phyloP scores from a whole-genome alignment of 2,329 filamentous ascomycete genomes.

The Fusarium decemcellulare region DNA sequence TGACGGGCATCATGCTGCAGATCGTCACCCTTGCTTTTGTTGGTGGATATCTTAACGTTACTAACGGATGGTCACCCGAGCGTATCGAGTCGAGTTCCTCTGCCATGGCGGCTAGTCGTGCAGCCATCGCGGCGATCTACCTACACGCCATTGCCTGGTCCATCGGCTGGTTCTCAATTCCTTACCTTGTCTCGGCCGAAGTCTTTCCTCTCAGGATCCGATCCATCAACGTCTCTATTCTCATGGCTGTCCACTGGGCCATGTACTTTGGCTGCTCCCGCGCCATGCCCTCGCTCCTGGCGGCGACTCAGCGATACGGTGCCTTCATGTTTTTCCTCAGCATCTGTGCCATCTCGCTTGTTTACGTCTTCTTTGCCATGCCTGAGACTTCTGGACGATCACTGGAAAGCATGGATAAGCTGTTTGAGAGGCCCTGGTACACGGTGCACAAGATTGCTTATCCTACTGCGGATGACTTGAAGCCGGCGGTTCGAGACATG shows the following conservation, averaged over 20 bases:
- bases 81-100: slow-evolving; percentile 32
- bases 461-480: slow-evolving; percentile 44
- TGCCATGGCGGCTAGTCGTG: slow-evolving; percentile 51
- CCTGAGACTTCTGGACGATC: slow-evolving; percentile 50
- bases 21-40: slow-evolving; percentile 49
- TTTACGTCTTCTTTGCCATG: slow-evolving; percentile 52
- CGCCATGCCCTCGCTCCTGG: slow-evolving; percentile 52
- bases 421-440: slow-evolving; percentile 50
- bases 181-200: slow-evolving; percentile 61
- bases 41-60: slow-evolving; percentile 49
- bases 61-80: slow-evolving; percentile 41
- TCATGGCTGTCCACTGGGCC: slow-evolving; percentile 60
- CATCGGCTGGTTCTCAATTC: slow-evolving; percentile 62
- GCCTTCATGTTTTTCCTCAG: slow-evolving; percentile 50
- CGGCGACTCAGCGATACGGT: slow-evolving; percentile 49
- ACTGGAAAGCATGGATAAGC: slow-evolving; percentile 48
- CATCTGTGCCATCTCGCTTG: slow-evolving; percentile 46
- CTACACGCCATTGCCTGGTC: slow-evolving; percentile 60
- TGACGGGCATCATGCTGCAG: slow-evolving; percentile 52
- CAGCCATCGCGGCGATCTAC: slow-evolving; percentile 60
- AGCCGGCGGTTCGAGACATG: slow-evolving; percentile 18
- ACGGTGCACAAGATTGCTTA: slow-evolving; percentile 48
- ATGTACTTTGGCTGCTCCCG: slow-evolving; percentile 53
- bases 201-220: slow-evolving; percentile 60
- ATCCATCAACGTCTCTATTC: slow-evolving; percentile 55